Conservation (phyloP, 140 eudicot genomes). For the Senecio squalidus region DNA sequence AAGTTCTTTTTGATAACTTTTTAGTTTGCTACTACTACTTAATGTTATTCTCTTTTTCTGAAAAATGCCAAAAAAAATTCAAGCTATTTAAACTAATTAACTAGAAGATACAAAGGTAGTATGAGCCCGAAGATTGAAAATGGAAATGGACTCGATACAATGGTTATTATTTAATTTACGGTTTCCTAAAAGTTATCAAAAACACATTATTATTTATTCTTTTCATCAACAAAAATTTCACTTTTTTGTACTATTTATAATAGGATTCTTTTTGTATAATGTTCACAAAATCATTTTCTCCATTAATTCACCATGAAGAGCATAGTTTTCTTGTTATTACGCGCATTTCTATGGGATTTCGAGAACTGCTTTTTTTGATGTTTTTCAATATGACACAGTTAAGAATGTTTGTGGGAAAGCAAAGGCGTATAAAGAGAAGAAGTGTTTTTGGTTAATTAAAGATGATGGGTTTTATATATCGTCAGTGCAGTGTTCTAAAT, state of each 20-base stretch:
- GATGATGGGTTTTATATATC: conserved; percentile 1
- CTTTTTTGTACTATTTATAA: not conserved
- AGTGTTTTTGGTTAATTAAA: not conserved
- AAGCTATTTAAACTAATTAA: too few relatives aligned
- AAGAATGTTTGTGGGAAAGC: not conserved
- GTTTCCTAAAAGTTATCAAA: not conserved
- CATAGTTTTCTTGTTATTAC: not conserved
- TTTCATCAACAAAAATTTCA: not conserved
- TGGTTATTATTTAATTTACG: not conserved
- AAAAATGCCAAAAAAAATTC: too few relatives aligned
- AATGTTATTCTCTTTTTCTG: too few relatives aligned
- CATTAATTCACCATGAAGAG: not conserved
- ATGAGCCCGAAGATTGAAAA: too few relatives aligned
- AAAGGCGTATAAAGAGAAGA: not conserved
- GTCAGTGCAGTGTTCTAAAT: too few relatives aligned
- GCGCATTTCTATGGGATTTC: not conserved
- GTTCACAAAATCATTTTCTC: not conserved
- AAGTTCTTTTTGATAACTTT: too few relatives aligned
- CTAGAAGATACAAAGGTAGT: too few relatives aligned
- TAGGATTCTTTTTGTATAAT: not conserved
- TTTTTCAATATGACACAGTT: not conserved
- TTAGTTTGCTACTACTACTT: too few relatives aligned
- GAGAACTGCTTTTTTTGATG: not conserved
- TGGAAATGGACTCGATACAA: too few relatives aligned
- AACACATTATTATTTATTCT: not conserved